A percentile compares a stretch with the other conserved stretches of the same genome.
Conservation (phyloP, 176 grass and related monocot species). For the Rhynchospora pubera region DNA sequence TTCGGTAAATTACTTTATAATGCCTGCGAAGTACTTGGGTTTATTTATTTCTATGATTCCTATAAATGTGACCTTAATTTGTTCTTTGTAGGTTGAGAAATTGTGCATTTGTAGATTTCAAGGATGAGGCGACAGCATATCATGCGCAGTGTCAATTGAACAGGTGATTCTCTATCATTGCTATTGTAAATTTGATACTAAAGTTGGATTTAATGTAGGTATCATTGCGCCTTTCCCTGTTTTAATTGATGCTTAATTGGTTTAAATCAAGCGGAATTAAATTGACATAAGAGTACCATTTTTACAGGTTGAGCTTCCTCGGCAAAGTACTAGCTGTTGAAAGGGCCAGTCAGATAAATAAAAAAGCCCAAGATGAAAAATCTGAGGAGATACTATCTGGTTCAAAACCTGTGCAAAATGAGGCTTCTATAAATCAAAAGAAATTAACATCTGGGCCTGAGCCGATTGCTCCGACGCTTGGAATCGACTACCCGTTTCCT, state of each 20-base stretch:
- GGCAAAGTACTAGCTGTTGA: conserved; percentile 74
- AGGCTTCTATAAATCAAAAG: conserved; percentile 36
- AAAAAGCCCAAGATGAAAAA: conserved; percentile 33
- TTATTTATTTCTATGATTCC: neutral
- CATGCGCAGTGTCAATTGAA: conserved; percentile 67
- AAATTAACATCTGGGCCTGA: conserved; percentile 38
- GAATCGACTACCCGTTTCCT: conserved; percentile 88
- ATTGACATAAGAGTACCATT: conserved; percentile 1
- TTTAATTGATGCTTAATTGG: neutral
- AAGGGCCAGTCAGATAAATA: conserved; percentile 40
- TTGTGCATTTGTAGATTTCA: conserved; percentile 91
- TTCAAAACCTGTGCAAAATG: conserved; percentile 29
- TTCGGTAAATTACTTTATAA: neutral
- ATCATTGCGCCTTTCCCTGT: neutral
- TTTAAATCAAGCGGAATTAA: neutral
- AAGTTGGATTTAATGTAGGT: neutral
- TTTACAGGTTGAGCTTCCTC: conserved; percentile 76
- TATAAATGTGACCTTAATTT: neutral
- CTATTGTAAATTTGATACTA: neutral
- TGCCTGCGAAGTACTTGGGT: neutral
- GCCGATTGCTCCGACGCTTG: conserved; percentile 67
- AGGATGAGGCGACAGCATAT: conserved; percentile 52
- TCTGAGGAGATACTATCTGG: conserved; percentile 24
- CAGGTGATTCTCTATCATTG: conserved; percentile 38
- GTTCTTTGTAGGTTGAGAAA: conserved; percentile 58